Evolutionary conservation across 2,329 filamentous ascomycete genomes (phyloP), one percentile per base, ranked within the genome.

Genomic region (Arthroderma uncinatum): DNA sequence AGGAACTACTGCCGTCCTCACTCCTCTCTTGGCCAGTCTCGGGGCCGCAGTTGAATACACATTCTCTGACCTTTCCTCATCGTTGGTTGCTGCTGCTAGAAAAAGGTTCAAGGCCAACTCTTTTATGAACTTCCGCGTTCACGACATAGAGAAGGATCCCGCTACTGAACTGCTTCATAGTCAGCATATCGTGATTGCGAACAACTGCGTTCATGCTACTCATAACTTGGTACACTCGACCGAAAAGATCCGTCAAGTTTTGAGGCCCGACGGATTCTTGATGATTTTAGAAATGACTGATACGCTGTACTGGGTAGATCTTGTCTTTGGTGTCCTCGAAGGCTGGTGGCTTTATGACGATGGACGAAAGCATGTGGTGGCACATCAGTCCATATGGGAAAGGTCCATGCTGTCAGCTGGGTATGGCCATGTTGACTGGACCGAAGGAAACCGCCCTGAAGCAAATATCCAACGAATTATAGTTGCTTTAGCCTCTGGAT

Each of bases 331-430:
- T 4, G 57, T 73, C 6, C 61, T 74, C 0, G 70, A 72, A 23
- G 72, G 71, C 2, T 74, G 72, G 71, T 74, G 72, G 72, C 57
- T 69, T 1, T 71, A 71, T 50, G 63, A 69, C 1, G 70, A 57
- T 42, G 47, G 55, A 19, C 47, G 55, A 9, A 52, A 36, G 14
- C 55, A 57, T 53, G 55, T 52, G 4, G 55, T 57, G n/a, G 50
- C 55, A 4, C 33, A 53, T 21, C 40, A 57, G 36, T 39, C 44
- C 21, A 34, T 39, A n/a, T 57, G 55, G 55, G 47, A 57, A 16
- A 57, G 40, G 47, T 48, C 47, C 7, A 40, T 57, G 33, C 42
- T 21, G 8, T 57, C 33, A 8, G 55, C 50, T 42, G 55, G 55
- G 4, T 57, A 57, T 28, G 42, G 44, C 7, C 44, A 57, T 42